Evolutionary conservation across 1,284 basidiomycete genomes (phyloP).

Genomic region (Microbotryum intermedium): DNA sequence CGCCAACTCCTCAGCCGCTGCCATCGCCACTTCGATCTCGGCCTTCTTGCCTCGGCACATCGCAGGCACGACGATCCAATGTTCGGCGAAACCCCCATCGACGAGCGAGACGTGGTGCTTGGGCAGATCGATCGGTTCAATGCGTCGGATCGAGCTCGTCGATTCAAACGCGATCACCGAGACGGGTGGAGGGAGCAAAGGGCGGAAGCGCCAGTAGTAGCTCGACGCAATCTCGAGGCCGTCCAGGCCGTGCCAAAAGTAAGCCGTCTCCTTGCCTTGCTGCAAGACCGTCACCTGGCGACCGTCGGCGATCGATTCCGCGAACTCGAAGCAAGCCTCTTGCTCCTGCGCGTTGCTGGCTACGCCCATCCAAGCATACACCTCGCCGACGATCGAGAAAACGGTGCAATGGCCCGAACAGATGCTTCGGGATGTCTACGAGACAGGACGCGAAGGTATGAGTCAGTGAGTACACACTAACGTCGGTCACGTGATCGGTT

Average conservation of each 20-base stretch:
- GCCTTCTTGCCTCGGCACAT: background rate
- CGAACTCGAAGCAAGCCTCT: slow-evolving; percentile 13
- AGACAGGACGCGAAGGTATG: background rate
- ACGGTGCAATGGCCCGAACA: slow-evolving; percentile 17
- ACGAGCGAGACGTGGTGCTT: slow-evolving; percentile 4
- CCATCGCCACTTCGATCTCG: slow-evolving; percentile 4
- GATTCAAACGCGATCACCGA: background rate
- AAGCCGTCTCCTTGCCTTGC: slow-evolving; percentile 18
- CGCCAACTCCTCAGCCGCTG: slow-evolving; percentile 6
- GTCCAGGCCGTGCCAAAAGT: slow-evolving; percentile 19
- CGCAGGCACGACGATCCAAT: slow-evolving; percentile 12
- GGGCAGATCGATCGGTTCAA: background rate
- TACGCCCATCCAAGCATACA: slow-evolving; percentile 23
- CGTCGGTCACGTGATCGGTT: background rate
- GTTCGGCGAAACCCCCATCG: slow-evolving; percentile 17
- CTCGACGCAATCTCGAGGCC: slow-evolving; percentile 10
- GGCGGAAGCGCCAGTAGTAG: background rate
- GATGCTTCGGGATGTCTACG: slow-evolving; percentile 9
- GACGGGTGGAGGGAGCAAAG: background rate
- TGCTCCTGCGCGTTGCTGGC: slow-evolving; percentile 12
- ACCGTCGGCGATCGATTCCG: slow-evolving; percentile 22
- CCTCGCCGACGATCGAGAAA: slow-evolving; percentile 15
- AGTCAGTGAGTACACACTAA: background rate
- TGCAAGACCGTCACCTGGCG: slow-evolving; percentile 1
- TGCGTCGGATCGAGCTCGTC: background rate